Evolutionary conservation across 257 asterid species (phyloP), one percentile per base, ranked within the genome.

Genomic region (Nicotiana obtusifolia): DNA sequence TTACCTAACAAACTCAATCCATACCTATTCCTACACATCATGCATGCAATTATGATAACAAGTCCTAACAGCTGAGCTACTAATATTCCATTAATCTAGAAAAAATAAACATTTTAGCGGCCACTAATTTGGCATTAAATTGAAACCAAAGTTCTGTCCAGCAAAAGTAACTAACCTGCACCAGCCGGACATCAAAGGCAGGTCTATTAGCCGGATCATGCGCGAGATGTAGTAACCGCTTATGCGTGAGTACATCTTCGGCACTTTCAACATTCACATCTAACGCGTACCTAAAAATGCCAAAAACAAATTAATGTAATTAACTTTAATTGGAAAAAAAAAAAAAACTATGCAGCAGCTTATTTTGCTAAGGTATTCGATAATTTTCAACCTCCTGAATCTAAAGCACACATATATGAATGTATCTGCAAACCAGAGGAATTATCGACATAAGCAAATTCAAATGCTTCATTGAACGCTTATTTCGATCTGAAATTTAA

Each of bases 211-310:
- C 91, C 15, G 98, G 97, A 93, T 95, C 97, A 59, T 85, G 86
- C 1, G 99, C 98, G 76, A 92, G 92, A 59, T 91, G 90, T 91
- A 95, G 86, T 85, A 95, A 86, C n/a, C 95, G 82, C 88, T 87
- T 94, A 90, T 95, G 99, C 3, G 89, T 91, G 30, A 96, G 92
- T 86, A 96, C 99, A 88, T 96, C 99, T 84, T 92, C 99, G 22
- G 98, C 97, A 81, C 97, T 96, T 85, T 95, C 98, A 79, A 93
- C 95, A 83, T 96, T 94, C 86, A 96, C 98, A 89, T 95, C 99
- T 89, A 91, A 87, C 5, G 98, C 99, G 81, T 95, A 95, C 92
- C 99, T 95, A 88, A 37, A 65, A 87, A 69, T 67, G 65, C 81
- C 82, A 85, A 78, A 75, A 89, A 59, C 67, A 86, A 61, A 28